Base-by-base conservation (phyloP, 2,329 filamentous ascomycete genomes). In the Botrytis hyacinthi region DNA sequence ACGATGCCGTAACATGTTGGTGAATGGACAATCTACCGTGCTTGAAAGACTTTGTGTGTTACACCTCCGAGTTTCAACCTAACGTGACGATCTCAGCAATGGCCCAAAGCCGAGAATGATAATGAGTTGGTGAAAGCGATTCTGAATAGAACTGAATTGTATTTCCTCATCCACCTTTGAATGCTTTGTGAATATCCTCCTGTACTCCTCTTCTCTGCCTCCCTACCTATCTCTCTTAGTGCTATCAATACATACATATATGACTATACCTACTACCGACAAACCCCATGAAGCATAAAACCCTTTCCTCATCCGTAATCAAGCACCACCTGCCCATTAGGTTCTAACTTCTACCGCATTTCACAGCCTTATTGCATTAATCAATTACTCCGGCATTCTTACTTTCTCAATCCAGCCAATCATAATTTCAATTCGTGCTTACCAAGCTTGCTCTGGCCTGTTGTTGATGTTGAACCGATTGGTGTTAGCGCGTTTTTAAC, bases 401-500 rank as follows among this genome's bases (percentile, higher is more conserved):
- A 14, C 35, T 29, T 67, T 9, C 35, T 10, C 8, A 4, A 2
- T 29, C 32, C 7, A 29, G 10, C 65, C 66, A 68, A 68, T 68
- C 48, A 68, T 42, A 68, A 68, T 68, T 67, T 22, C 16, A 9
- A 1, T 9, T 3, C 4, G 0, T 57, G 66, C 48, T 68, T 68
- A 68, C 66, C 22, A 54, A 57, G 40, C 48, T 42, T 22, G 9
- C 20, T 20, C 29, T 32, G 22, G 65, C 14, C 10, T 44, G 9
- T 32, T 60, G 54, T 46, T 46, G 68, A 70, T 70, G 46, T 62
- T 46, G 20, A 42, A 37, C 67, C 7, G 60, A 75, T 76, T 66
- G 26, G 73, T 73, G 16, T 70, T 79, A 78, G 77, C 76, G 74
- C 60, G 54, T 26, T 20, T 42, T 10, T 3, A 4, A 26, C 54